Percentiles rank a stretch among this genome's conserved stretches.
Evolutionary conservation across 768 basidiomycete species (phyloP).

Genomic region (Xerocomellus amylosporus): DNA sequence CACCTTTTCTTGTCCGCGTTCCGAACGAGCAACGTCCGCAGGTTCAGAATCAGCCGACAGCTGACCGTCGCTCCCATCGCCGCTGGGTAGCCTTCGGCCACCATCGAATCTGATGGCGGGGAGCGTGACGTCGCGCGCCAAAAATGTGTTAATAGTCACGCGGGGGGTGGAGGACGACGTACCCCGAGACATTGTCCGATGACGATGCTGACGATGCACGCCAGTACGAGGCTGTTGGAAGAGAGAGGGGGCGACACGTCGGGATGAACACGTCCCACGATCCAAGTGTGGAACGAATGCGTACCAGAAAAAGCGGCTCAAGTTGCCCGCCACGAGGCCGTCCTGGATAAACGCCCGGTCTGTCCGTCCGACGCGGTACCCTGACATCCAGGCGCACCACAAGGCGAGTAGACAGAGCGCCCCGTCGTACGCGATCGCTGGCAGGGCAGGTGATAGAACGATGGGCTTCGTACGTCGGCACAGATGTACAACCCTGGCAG

Average conservation of each 20-base stretch:
- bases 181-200: constrained; percentile 6
- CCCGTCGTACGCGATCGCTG: constrained; percentile 6
- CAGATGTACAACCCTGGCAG: constrained; percentile 3
- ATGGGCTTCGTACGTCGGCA: background rate
- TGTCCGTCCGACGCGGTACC: background rate
- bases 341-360: constrained; percentile 2
- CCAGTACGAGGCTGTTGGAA: constrained; percentile 9
- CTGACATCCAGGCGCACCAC: constrained; percentile 4
- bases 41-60: constrained; percentile 9
- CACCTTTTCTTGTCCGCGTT: no score
- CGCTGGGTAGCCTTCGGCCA: constrained; percentile 7
- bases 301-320: constrained; percentile 17
- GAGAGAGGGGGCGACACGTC: background rate
- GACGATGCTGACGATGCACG: background rate
- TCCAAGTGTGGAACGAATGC: background rate
- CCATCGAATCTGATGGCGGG: background rate
- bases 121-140: no score
- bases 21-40: background rate
- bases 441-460: background rate
- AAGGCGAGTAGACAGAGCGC: constrained; percentile 4
- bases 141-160: no score
- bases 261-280: no score
- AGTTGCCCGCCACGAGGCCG: constrained; percentile 11
- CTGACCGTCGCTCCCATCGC: constrained; percentile 1
- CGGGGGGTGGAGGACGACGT: background rate